Conservation (phyloP, 2,329 filamentous ascomycete species). For the Leptographium wingfieldii region DNA sequence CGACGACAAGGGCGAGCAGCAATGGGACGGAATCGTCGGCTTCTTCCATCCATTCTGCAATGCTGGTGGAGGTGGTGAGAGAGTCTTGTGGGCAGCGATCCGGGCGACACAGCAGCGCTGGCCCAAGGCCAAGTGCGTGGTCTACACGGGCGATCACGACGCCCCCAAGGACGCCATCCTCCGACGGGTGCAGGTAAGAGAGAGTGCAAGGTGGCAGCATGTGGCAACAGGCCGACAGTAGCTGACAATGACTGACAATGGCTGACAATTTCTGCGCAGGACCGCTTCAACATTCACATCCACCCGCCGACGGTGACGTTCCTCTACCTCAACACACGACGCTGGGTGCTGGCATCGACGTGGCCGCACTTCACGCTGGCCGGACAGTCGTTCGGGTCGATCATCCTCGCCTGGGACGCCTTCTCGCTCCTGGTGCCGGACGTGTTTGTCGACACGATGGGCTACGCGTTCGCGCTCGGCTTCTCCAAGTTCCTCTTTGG, state of each 20-base stretch:
- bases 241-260: neutral
- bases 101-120: constrained; percentile 79
- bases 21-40: constrained; percentile 77
- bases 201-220: no score
- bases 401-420: constrained; percentile 81
- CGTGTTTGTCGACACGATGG: constrained; percentile 95
- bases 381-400: constrained; percentile 82
- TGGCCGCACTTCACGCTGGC: constrained; percentile 89
- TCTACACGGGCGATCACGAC: constrained; percentile 93
- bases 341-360: constrained; percentile 73
- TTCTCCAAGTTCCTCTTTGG: constrained; percentile 74
- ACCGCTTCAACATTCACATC: constrained; percentile 84
- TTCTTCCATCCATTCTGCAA: constrained; percentile 99
- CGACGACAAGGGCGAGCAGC: constrained; percentile 31
- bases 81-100: constrained; percentile 93
- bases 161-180: constrained; percentile 71
- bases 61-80: constrained; percentile 87
- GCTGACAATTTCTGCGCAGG: constrained; percentile 29
- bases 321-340: constrained; percentile 78
- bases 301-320: constrained; percentile 74
- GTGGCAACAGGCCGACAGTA: no score
- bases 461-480: constrained; percentile 82
- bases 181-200: constrained; percentile 53
- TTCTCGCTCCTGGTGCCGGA: constrained; percentile 88
- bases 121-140: constrained; percentile 77